Conservation (phyloP, 495 filamentous ascomycete genomes). For the Lasiosphaeris hirsuta region DNA sequence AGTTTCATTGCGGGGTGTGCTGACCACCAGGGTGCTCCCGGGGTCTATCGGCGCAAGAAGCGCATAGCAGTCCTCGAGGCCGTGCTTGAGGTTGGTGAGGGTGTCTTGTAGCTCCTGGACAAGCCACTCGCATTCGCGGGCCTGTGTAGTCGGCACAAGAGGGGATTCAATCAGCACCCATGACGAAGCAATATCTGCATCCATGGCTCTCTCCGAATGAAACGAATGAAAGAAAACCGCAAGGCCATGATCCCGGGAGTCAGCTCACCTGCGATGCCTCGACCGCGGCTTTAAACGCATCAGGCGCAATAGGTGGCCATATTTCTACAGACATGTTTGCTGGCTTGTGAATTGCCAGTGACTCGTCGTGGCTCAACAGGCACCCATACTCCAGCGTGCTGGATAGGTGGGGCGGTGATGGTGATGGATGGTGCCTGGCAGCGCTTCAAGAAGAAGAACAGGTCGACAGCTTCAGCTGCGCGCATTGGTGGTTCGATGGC, state of each 20-base stretch:
- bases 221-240: no score
- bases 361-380: conserved; percentile 22
- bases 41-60: conserved; percentile 79
- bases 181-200: conserved; percentile 19
- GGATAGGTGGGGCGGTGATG: not conserved
- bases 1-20: conserved; percentile 79
- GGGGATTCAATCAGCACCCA: conserved; percentile 35
- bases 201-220: conserved; percentile 8
- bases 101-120: conserved; percentile 73
- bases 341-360: conserved; percentile 15
- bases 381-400: conserved; percentile 30
- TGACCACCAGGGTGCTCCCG: conserved; percentile 81
- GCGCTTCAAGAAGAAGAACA: not conserved
- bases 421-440: conserved; percentile 15
- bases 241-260: not conserved
- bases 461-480: not conserved
- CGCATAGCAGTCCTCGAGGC: conserved; percentile 82
- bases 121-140: conserved; percentile 84
- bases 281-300: conserved; percentile 62
- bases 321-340: conserved; percentile 68
- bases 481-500: no score
- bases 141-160: conserved; percentile 50
- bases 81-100: conserved; percentile 71
- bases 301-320: conserved; percentile 66
- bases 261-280: conserved; percentile 61